A percentile compares a stretch with the other conserved stretches of the same genome.
phyloP scores from a whole-genome alignment of 768 basidiomycete genomes.

The Trametes cinnabarina region DNA sequence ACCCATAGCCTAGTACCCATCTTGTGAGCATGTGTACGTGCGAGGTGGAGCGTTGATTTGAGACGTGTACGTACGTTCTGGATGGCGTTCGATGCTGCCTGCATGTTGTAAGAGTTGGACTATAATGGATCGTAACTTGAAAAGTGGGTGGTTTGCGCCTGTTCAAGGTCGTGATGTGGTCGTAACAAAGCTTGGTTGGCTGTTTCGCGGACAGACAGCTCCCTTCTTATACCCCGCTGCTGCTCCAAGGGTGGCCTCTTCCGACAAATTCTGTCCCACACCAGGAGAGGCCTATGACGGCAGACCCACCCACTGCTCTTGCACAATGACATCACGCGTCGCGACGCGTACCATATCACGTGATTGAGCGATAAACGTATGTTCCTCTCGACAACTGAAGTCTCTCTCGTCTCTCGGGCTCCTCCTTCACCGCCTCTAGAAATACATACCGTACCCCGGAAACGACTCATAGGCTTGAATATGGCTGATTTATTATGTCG shows the following conservation, averaged over 20 bases:
- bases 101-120: constrained; percentile 23
- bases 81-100: constrained; percentile 29
- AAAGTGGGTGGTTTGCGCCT: too few relatives aligned
- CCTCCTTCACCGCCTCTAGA: too few relatives aligned
- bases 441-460: too few relatives aligned
- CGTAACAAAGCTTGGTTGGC: constrained; percentile 1
- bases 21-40: not conserved
- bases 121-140: not conserved
- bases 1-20: constrained; percentile 31
- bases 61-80: constrained; percentile 30
- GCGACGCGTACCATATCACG: constrained; percentile 11
- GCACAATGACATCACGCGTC: constrained; percentile 22
- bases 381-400: too few relatives aligned
- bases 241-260: not conserved
- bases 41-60: too few relatives aligned
- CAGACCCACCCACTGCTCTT: not conserved
- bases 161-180: not conserved
- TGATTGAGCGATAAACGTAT: too few relatives aligned
- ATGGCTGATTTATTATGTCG: too few relatives aligned
- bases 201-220: not conserved
- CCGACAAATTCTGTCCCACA: not conserved
- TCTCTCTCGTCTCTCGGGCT: too few relatives aligned
- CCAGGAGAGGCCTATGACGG: constrained; percentile 18
- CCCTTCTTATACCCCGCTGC: constrained; percentile 2
- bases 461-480: too few relatives aligned